These are phyloP conservation scores for Boletus bicolor DNA, from an alignment of 768 basidiomycete genomes.

Conservation along the genomic window DNA sequence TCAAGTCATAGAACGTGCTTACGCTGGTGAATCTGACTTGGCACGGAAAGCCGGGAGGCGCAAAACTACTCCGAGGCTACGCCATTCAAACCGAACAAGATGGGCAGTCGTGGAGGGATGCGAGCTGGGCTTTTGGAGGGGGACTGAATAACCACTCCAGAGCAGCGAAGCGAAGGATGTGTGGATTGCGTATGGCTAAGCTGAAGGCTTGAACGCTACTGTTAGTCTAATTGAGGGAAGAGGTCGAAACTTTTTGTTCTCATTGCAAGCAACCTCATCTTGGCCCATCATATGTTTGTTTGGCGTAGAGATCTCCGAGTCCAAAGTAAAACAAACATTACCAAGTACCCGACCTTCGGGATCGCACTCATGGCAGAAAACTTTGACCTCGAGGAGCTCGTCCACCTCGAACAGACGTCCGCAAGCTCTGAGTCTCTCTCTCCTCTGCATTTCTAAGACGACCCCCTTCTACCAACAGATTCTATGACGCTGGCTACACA, in stretches of 20 bases:
- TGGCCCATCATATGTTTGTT: background rate
- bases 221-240: background rate
- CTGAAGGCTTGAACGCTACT: background rate
- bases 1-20: background rate
- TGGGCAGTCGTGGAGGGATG: conserved; percentile 4
- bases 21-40: background rate
- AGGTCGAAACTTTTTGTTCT: background rate
- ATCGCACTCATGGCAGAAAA: conserved; percentile 16
- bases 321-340: background rate
- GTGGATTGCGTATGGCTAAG: conserved; percentile 7
- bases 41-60: conserved; percentile 3
- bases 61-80: conserved; percentile 1
- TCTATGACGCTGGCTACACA: conserved; percentile 74
- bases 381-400: conserved; percentile 59
- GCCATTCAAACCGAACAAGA: background rate
- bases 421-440: conserved; percentile 8
- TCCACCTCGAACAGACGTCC: conserved; percentile 63
- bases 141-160: conserved; percentile 12
- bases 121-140: conserved; percentile 9
- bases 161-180: background rate
- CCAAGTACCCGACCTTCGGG: no score
- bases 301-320: background rate
- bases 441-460: background rate
- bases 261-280: background rate
- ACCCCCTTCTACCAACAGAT: conserved; percentile 41